Evolutionary conservation across 345 rosid genomes (phyloP).

Genomic region (Capsella bursapastoris): DNA sequence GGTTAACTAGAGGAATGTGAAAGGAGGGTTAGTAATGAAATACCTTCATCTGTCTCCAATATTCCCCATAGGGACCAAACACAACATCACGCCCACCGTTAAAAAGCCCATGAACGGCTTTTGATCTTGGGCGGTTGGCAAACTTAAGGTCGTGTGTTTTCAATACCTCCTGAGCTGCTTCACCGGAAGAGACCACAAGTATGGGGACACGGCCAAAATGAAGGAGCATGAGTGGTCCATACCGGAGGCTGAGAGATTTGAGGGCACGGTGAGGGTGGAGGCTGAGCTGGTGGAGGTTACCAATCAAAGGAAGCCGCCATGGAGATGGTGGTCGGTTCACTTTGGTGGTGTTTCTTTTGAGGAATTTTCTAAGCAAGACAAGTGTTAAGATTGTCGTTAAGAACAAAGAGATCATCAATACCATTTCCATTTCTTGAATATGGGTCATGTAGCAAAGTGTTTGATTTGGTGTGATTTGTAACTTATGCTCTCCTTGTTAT

Average conservation of each 20-base stretch:
- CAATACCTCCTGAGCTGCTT: conserved; percentile 50
- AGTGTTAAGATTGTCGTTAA: conserved; percentile 20
- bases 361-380: conserved; percentile 18
- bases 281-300: conserved; percentile 65
- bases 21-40: neutral
- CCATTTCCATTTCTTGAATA: conserved; percentile 5
- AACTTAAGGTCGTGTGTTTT: conserved; percentile 62
- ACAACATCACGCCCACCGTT: conserved; percentile 49
- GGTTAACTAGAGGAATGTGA: neutral
- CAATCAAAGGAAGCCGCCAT: conserved; percentile 53
- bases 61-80: conserved; percentile 59
- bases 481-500: neutral
- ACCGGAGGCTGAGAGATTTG: conserved; percentile 39
- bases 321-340: conserved; percentile 50
- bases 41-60: conserved; percentile 66
- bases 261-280: conserved; percentile 54
- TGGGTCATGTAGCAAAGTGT: neutral
- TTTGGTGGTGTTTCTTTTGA: conserved; percentile 6
- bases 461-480: neutral
- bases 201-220: conserved; percentile 54
- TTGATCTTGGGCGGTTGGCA: conserved; percentile 51
- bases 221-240: conserved; percentile 67
- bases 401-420: conserved; percentile 19
- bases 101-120: conserved; percentile 35
- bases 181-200: conserved; percentile 58